Evolutionary conservation across 2,329 filamentous ascomycete species (phyloP).

Genomic region (Neopestalotiopsis sp.): DNA sequence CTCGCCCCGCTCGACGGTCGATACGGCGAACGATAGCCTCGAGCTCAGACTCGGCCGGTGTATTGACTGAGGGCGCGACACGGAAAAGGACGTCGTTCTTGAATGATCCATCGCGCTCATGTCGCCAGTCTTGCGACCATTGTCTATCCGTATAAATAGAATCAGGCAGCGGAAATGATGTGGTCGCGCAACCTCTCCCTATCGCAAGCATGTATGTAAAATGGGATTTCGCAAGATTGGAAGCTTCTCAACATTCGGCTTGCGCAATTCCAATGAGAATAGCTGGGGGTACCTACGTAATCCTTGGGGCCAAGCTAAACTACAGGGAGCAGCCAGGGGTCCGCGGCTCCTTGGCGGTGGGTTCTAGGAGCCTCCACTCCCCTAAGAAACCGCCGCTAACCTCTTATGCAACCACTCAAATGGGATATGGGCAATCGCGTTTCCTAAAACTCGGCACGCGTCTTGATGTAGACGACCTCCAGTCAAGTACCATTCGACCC

Average conservation of each 20-base stretch:
- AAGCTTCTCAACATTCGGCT: background rate
- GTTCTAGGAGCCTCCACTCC: background rate
- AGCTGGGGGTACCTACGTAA: slow-evolving; percentile 13
- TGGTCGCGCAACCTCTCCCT: background rate
- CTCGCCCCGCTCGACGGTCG: slow-evolving; percentile 68
- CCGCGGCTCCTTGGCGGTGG: background rate
- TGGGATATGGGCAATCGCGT: slow-evolving; percentile 17
- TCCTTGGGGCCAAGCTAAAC: slow-evolving; percentile 6
- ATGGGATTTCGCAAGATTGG: background rate
- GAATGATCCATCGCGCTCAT: slow-evolving; percentile 50
- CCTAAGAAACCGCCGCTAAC: background rate
- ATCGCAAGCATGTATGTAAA: background rate
- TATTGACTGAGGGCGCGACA: slow-evolving; percentile 46
- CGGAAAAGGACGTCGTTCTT: slow-evolving; percentile 60
- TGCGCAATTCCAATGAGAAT: background rate
- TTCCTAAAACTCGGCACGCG: slow-evolving; percentile 18
- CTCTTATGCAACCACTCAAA: slow-evolving; percentile 13
- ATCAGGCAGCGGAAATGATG: background rate
- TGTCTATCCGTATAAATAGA: slow-evolving; percentile 26
- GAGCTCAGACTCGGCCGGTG: slow-evolving; percentile 65
- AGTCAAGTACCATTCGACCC: too few relatives aligned
- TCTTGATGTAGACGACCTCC: slow-evolving; percentile 9
- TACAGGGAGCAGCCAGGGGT: slow-evolving; percentile 6
- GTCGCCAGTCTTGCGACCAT: slow-evolving; percentile 41
- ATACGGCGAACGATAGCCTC: slow-evolving; percentile 72